Percentiles rank a stretch among this genome's conserved stretches.
Evolutionary conservation across 2,329 filamentous ascomycete species (phyloP).

Genomic region (Ophiostoma tasmaniense): DNA sequence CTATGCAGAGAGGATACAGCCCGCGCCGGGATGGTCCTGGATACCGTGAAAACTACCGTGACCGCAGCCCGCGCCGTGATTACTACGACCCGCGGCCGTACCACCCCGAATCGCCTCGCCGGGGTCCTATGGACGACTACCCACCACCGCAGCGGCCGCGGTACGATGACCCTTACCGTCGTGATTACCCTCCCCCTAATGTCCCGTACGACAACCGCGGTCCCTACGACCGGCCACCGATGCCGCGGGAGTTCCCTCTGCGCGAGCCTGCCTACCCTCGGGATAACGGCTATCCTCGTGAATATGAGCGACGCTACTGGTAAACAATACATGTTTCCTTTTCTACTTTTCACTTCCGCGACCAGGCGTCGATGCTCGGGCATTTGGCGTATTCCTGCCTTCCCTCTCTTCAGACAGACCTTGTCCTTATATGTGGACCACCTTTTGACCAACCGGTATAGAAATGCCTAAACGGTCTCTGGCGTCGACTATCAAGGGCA

Average conservation of each 20-base stretch:
- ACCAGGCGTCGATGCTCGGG: neutral
- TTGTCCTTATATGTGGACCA: neutral
- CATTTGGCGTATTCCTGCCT: neutral
- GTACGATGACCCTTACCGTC: slow-evolving; percentile 70
- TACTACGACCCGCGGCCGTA: slow-evolving; percentile 82
- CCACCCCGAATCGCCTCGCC: slow-evolving; percentile 71
- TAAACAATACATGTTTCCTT: slow-evolving; percentile 16
- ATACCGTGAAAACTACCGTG: slow-evolving; percentile 69
- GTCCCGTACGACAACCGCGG: slow-evolving; percentile 51
- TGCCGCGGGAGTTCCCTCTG: slow-evolving; percentile 28
- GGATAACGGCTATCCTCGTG: slow-evolving; percentile 38
- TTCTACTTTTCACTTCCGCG: neutral
- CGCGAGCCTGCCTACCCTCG: slow-evolving; percentile 43
- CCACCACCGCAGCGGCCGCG: slow-evolving; percentile 55
- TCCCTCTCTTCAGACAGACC: neutral
- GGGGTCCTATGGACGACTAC: slow-evolving; percentile 69
- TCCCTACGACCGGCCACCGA: slow-evolving; percentile 47
- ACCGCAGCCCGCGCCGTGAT: slow-evolving; percentile 71
- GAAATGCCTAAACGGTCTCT: slow-evolving; percentile 8
- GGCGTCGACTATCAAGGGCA: neutral
- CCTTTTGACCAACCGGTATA: slow-evolving; percentile 12
- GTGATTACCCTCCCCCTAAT: slow-evolving; percentile 56
- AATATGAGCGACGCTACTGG: slow-evolving; percentile 29
- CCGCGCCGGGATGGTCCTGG: slow-evolving; percentile 53
- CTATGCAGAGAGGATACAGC: slow-evolving; percentile 54